A percentile compares a stretch with the other conserved stretches of the same genome.
phyloP scores from a whole-genome alignment of 768 basidiomycete species.

The Lentinula aciculospora region DNA sequence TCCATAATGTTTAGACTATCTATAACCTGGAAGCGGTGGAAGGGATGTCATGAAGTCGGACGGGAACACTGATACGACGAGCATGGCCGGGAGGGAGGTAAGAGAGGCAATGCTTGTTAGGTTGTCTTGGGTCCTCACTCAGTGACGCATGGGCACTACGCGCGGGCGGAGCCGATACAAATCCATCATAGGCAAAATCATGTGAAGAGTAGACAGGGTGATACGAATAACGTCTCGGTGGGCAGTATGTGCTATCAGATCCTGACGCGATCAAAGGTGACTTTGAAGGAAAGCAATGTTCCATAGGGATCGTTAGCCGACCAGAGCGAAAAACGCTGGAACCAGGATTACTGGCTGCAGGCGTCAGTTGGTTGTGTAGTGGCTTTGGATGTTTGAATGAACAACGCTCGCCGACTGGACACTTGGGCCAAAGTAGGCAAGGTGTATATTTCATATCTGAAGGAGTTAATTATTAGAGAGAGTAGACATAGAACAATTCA shows the following conservation, averaged over 20 bases:
- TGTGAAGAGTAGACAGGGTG: not conserved
- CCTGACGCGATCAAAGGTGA: too few species aligned
- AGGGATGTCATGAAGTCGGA: slow-evolving; percentile 7
- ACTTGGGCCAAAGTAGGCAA: slow-evolving; percentile 27
- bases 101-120: not conserved
- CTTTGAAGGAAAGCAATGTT: not conserved
- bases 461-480: not conserved
- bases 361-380: not conserved
- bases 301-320: not conserved
- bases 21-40: too few species aligned
- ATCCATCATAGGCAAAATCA: not conserved
- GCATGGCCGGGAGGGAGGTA: slow-evolving; percentile 31
- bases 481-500: not conserved
- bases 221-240: too few species aligned
- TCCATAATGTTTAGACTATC: too few species aligned
- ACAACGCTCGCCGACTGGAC: slow-evolving; percentile 16
- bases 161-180: not conserved
- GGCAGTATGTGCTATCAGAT: too few species aligned
- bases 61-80: slow-evolving; percentile 30
- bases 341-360: not conserved
- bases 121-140: not conserved
- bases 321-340: not conserved
- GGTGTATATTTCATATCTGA: slow-evolving; percentile 30
- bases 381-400: slow-evolving; percentile 24
- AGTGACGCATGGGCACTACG: not conserved